A percentile compares a stretch with the other conserved stretches of the same genome.
phyloP scores from a whole-genome alignment of 345 rosid genomes.

The Eucalyptus marginata region DNA sequence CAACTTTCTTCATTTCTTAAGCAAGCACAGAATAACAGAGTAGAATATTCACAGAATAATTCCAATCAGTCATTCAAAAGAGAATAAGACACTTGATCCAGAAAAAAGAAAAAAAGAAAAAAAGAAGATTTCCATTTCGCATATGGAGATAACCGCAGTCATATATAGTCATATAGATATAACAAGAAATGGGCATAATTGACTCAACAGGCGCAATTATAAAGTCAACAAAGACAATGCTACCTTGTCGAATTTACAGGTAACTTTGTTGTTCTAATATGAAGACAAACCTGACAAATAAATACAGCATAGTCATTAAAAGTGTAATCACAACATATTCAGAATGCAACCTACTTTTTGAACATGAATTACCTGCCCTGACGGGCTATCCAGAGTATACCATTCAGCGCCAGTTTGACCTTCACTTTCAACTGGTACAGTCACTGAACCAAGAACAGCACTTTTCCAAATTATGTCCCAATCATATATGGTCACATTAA shows the following conservation, averaged over 20 bases:
- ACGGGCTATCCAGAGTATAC: slow-evolving; percentile 79
- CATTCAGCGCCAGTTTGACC: slow-evolving; percentile 87
- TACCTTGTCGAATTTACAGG: slow-evolving; percentile 64
- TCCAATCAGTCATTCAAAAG: neutral
- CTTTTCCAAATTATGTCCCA: slow-evolving; percentile 99
- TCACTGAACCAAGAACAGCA: slow-evolving; percentile 91
- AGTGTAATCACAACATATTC: neutral
- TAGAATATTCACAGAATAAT: neutral
- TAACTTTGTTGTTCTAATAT: slow-evolving; percentile 62
- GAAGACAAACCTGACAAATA: slow-evolving; percentile 77
- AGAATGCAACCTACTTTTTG: neutral
- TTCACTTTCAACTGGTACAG: slow-evolving; percentile 75
- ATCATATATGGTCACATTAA: slow-evolving; percentile 89
- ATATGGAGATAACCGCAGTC: neutral
- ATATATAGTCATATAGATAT: neutral
- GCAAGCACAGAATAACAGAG: neutral
- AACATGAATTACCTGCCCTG: slow-evolving; percentile 70
- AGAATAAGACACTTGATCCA: neutral
- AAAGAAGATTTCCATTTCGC: neutral
- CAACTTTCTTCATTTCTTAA: neutral
- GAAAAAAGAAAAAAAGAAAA: neutral
- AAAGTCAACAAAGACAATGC: neutral
- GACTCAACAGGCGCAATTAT: neutral
- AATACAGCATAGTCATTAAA: neutral
- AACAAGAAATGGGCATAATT: neutral